A percentile compares a stretch with the other conserved stretches of the same genome.
Evolutionary conservation across 2,329 filamentous ascomycete species (phyloP).

Genomic region (Fusarium irregulare): DNA sequence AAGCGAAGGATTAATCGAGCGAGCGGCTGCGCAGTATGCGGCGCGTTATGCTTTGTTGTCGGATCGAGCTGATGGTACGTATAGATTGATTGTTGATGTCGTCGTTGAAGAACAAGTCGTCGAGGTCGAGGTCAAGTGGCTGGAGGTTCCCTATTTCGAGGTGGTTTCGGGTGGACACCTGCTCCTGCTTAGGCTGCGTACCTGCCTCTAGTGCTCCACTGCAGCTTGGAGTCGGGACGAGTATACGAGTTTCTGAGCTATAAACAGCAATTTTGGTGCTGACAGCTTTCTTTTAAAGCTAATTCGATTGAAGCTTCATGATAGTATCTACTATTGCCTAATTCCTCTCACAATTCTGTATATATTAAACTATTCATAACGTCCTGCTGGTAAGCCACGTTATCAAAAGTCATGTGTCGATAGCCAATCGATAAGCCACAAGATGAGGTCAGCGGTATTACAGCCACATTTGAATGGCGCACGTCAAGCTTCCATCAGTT

Average conservation of each 20-base stretch:
- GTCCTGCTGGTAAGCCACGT: conserved; percentile 23
- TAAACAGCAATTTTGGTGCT: background rate
- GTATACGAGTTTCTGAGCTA: background rate
- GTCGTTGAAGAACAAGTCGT: conserved; percentile 39
- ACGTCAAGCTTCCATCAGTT: conserved; percentile 8
- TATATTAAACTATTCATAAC: background rate
- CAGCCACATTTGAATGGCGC: conserved; percentile 10
- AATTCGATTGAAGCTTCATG: background rate
- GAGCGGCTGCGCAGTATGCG: conserved; percentile 8
- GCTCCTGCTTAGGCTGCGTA: conserved; percentile 26
- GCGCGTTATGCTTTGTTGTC: conserved; percentile 1
- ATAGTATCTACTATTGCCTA: no score
- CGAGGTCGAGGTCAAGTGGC: conserved; percentile 40
- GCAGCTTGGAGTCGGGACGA: conserved; percentile 22
- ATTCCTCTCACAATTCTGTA: background rate
- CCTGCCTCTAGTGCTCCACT: conserved; percentile 38
- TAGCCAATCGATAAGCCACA: conserved; percentile 21
- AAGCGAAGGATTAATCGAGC: conserved; percentile 1
- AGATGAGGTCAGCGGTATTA: conserved; percentile 34
- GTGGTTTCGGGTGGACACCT: conserved; percentile 38
- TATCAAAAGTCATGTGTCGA: conserved; percentile 21
- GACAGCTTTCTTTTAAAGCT: background rate
- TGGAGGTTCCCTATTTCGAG: conserved; percentile 44
- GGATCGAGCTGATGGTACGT: conserved; percentile 1
- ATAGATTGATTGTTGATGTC: conserved; percentile 3